A percentile compares a stretch with the other conserved stretches of the same genome.
phyloP scores from a whole-genome alignment of 139 green algal genomes.

The Haematococcus sp. region DNA sequence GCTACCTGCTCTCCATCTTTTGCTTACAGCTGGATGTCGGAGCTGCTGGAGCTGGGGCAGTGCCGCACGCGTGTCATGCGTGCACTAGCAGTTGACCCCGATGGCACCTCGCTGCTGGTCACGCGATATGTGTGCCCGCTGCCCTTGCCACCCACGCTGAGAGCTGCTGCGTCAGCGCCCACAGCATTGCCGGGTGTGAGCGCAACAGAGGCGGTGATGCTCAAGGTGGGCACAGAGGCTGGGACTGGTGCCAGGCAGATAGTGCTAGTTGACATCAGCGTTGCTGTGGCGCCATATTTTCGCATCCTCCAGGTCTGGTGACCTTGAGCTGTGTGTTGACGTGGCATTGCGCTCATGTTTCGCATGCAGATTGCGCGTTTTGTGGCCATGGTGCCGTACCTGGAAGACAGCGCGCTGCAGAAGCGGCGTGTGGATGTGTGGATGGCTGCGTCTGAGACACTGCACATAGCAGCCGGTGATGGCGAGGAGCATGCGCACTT shows the following conservation, averaged over 20 bases:
- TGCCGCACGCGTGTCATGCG: conserved; percentile 33
- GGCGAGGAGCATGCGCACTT: conserved; percentile 60
- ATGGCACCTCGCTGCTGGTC: conserved; percentile 46
- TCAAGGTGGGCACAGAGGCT: conserved; percentile 22
- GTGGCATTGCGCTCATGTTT: too few relatives aligned
- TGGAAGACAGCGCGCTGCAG: conserved; percentile 41
- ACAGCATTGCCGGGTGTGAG: conserved; percentile 3
- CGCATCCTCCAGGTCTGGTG: too few relatives aligned
- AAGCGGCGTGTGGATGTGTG: conserved; percentile 44
- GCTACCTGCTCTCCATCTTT: background rate
- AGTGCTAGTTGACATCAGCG: too few relatives aligned
- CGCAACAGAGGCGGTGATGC: conserved; percentile 32
- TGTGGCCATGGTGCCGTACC: conserved; percentile 42
- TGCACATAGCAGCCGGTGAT: conserved; percentile 40
- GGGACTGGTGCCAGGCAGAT: too few relatives aligned
- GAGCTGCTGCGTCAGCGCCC: background rate
- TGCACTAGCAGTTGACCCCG: conserved; percentile 41
- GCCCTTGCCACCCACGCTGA: conserved; percentile 35
- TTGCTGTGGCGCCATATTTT: too few relatives aligned
- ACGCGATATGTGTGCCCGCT: conserved; percentile 43
- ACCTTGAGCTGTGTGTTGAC: too few relatives aligned
- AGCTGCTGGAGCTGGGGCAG: conserved; percentile 20
- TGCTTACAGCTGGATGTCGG: conserved; percentile 32
- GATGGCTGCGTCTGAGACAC: conserved; percentile 39
- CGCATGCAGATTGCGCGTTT: conserved; percentile 37